These are phyloP conservation scores for Penicillium sclerotigenum DNA, from an alignment of 2,329 filamentous ascomycete species.

Conservation along the genomic window DNA sequence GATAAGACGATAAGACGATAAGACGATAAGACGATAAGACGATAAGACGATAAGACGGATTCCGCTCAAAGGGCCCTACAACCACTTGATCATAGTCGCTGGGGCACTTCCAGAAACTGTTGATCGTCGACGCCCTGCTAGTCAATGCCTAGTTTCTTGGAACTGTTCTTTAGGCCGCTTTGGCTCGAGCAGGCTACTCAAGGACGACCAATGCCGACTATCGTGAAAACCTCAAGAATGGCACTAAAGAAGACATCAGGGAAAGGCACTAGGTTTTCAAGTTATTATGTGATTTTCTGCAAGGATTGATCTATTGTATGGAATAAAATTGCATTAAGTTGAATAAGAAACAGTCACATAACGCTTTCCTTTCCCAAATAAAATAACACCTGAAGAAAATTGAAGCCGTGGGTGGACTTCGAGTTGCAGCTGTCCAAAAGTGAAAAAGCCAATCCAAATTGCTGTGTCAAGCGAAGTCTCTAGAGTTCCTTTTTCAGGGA, in stretches of 20 bases:
- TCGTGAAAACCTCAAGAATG: not conserved
- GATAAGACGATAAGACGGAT: no score
- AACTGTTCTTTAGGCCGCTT: not conserved
- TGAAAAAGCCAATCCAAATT: not conserved
- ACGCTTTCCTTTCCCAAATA: not conserved
- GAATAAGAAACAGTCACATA: not conserved
- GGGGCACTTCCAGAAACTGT: not conserved
- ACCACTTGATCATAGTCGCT: not conserved
- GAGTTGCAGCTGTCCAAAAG: not conserved
- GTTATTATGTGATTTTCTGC: not conserved
- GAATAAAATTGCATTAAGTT: not conserved
- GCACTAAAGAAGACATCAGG: not conserved
- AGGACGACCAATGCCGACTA: not conserved
- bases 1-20: no score
- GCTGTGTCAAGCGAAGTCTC: not conserved
- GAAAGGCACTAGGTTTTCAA: not conserved
- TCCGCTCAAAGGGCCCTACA: not conserved
- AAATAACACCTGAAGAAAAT: not conserved
- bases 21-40: no score
- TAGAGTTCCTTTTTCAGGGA: slow-evolving; percentile 64
- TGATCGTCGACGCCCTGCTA: not conserved
- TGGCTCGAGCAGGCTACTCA: not conserved
- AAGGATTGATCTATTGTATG: not conserved
- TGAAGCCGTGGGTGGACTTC: not conserved
- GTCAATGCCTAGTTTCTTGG: not conserved